A percentile compares a stretch with the other conserved stretches of the same genome.
Conservation (phyloP, 208 protist species). For the Wallacemonas rigidus region DNA sequence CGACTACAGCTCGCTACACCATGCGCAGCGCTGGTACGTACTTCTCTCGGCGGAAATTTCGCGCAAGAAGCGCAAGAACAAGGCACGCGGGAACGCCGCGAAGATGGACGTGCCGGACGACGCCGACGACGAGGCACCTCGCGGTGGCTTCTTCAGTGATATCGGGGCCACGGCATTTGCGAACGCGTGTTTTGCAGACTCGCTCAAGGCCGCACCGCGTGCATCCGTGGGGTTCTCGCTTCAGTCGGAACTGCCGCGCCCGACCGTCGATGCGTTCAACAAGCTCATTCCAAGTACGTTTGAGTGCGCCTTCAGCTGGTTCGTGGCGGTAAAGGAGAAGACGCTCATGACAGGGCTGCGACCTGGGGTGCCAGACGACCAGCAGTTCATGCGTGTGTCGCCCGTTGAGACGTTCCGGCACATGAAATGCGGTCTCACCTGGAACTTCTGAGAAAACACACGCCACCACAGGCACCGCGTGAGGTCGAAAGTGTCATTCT, state of each 20-base stretch:
- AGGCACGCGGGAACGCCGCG: background rate
- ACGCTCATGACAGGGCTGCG: slow-evolving; percentile 31
- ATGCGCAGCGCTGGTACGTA: slow-evolving; percentile 54
- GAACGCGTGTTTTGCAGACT: slow-evolving; percentile 64
- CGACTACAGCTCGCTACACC: slow-evolving; percentile 51
- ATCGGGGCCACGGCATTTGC: slow-evolving; percentile 38
- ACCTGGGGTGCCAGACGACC: slow-evolving; percentile 3
- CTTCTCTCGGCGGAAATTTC: slow-evolving; percentile 49
- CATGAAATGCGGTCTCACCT: slow-evolving; percentile 68
- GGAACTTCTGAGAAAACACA: slow-evolving; percentile 36
- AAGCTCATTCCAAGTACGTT: slow-evolving; percentile 41
- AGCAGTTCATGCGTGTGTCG: slow-evolving; percentile 48
- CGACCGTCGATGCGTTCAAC: slow-evolving; percentile 52
- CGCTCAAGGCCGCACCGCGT: slow-evolving; percentile 34
- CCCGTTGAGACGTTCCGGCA: slow-evolving; percentile 63
- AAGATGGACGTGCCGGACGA: background rate
- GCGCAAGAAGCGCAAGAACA: background rate
- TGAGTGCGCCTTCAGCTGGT: slow-evolving; percentile 72
- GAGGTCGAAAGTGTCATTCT: no score
- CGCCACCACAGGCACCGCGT: no score
- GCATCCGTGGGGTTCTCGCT: slow-evolving; percentile 69
- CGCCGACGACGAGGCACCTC: background rate
- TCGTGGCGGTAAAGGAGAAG: slow-evolving; percentile 26
- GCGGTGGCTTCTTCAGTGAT: background rate
- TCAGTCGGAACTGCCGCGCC: slow-evolving; percentile 34